phyloP scores from a whole-genome alignment of 768 basidiomycete genomes.

The Leccinum obscurum region DNA sequence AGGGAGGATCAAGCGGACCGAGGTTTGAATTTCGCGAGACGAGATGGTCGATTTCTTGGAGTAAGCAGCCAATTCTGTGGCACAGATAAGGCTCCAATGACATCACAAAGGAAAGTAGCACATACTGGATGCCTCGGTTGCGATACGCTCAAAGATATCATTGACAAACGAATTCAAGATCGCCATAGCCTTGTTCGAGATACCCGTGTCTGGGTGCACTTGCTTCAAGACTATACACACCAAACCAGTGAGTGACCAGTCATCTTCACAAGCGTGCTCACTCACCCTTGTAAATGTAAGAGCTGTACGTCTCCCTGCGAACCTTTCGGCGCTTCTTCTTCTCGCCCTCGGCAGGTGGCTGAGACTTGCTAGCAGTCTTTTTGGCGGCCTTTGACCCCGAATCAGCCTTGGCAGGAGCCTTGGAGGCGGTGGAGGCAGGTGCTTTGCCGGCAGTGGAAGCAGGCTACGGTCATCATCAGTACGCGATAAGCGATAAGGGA shows the following conservation, averaged over 20 bases:
- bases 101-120: conserved; percentile 6
- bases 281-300: conserved; percentile 82
- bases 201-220: conserved; percentile 92
- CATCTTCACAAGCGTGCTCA: neutral
- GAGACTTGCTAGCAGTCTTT: conserved; percentile 60
- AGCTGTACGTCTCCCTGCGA: conserved; percentile 81
- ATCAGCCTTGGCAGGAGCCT: conserved; percentile 52
- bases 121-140: conserved; percentile 70
- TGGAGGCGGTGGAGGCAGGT: conserved; percentile 55
- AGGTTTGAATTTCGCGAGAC: conserved; percentile 88
- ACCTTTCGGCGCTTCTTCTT: conserved; percentile 82
- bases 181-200: conserved; percentile 87
- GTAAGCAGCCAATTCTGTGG: conserved; percentile 75
- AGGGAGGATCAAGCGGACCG: conserved; percentile 79
- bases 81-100: neutral
- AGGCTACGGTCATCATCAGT: conserved; percentile 34
- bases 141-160: conserved; percentile 82
- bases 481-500: conserved; percentile 10
- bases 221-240: conserved; percentile 71
- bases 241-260: neutral
- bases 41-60: conserved; percentile 91
- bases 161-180: conserved; percentile 85
- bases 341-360: conserved; percentile 55
- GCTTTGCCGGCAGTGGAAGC: conserved; percentile 41
- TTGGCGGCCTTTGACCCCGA: conserved; percentile 53